Evolutionary conservation across 176 grass and related monocot species (phyloP).

Genomic region (Carex cristatella): DNA sequence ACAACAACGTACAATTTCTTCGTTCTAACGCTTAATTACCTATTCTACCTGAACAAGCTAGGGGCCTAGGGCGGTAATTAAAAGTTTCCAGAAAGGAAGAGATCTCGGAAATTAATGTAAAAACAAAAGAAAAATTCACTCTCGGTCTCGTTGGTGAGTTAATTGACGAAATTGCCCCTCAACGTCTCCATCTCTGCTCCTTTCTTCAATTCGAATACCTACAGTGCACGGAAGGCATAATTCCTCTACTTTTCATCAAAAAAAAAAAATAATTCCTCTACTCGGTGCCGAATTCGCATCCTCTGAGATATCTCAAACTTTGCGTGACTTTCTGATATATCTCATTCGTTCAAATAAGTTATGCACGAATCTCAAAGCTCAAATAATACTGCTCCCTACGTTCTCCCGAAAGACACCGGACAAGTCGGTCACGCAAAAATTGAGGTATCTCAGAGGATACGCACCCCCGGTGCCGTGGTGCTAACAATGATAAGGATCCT

Average conservation of each 20-base stretch:
- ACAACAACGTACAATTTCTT: background rate
- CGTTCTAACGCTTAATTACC: background rate
- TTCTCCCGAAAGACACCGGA: no score
- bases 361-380: no score
- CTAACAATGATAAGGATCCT: background rate
- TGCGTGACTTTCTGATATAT: no score
- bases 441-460: no score
- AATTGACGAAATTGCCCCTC: slow-evolving; percentile 7
- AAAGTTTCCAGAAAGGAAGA: background rate
- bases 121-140: background rate
- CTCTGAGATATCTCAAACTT: no score
- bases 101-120: background rate
- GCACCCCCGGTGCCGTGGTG: background rate
- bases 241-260: slow-evolving; percentile 22
- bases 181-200: background rate
- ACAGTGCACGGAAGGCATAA: slow-evolving; percentile 32
- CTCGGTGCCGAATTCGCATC: background rate
- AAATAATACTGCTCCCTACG: no score
- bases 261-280: slow-evolving; percentile 28
- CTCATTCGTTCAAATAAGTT: no score
- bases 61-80: background rate
- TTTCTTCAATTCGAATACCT: background rate
- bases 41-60: background rate
- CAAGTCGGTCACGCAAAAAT: no score
- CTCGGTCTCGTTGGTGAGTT: background rate